phyloP scores from a whole-genome alignment of 1,284 basidiomycete species.

The Ganoderma multipileum region DNA sequence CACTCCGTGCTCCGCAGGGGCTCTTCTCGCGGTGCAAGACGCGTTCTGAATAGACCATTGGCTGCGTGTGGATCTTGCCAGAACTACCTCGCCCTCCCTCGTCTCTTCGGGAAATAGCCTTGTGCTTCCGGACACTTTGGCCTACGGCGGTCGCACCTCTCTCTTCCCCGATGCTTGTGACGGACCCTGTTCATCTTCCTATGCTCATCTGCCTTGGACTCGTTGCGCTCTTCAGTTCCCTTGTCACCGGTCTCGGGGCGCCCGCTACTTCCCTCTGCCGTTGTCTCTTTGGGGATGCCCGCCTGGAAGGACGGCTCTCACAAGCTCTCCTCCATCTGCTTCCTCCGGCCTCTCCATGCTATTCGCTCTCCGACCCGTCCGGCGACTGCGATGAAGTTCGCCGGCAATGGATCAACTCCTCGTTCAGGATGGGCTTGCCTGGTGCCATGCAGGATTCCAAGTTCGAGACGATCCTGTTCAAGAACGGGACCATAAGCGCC shows the following conservation, averaged over 20 bases:
- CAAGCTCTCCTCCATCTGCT: constrained; percentile 46
- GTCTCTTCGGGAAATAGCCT: background rate
- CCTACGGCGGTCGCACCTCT: background rate
- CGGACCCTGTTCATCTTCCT: background rate
- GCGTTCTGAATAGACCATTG: background rate
- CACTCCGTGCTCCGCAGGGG: background rate
- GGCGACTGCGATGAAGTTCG: constrained; percentile 45
- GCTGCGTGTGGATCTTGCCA: background rate
- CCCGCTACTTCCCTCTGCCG: constrained; percentile 26
- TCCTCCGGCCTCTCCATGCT: constrained; percentile 47
- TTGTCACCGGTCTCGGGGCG: constrained; percentile 1
- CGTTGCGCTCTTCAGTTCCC: constrained; percentile 7
- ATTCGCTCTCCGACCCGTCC: constrained; percentile 39
- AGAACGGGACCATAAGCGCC: constrained; percentile 48
- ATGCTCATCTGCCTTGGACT: background rate
- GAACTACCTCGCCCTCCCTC: background rate
- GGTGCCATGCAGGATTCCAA: constrained; percentile 49
- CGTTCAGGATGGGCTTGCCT: constrained; percentile 47
- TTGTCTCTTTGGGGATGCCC: constrained; percentile 39
- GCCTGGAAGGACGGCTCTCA: constrained; percentile 44
- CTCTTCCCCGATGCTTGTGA: constrained; percentile 16
- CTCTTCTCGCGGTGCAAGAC: background rate
- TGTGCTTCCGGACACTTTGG: background rate
- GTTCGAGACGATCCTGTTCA: constrained; percentile 47
- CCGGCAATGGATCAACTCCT: constrained; percentile 40